Conservation (phyloP, 2,329 filamentous ascomycete species). For the Aaosphaeria pasadenensis region DNA sequence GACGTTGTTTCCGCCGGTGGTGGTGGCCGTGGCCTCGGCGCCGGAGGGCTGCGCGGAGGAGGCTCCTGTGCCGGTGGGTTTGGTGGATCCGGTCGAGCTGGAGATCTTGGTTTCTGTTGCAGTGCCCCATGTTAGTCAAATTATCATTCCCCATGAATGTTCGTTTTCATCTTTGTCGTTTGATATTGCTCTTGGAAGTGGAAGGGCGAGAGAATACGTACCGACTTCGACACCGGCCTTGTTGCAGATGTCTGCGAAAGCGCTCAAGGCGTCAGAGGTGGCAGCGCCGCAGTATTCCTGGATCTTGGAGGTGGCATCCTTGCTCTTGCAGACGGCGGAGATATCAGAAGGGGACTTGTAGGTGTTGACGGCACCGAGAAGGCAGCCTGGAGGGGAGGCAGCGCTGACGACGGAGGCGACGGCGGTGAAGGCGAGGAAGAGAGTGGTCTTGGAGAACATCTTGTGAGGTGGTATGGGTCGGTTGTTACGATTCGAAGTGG, state of each 20-base stretch:
- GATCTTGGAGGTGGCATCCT: constrained; percentile 21
- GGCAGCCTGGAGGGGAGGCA: constrained; percentile 21
- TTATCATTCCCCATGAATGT: no score
- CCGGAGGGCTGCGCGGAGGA: neutral
- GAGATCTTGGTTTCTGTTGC: constrained; percentile 2
- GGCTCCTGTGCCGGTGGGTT: constrained; percentile 5
- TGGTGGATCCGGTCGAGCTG: constrained; percentile 11
- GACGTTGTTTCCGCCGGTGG: neutral
- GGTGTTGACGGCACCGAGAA: constrained; percentile 28
- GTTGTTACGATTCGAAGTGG: neutral
- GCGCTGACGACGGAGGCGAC: constrained; percentile 20
- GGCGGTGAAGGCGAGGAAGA: constrained; percentile 23
- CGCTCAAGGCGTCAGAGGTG: constrained; percentile 19
- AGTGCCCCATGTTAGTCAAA: constrained; percentile 8
- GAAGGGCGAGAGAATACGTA: constrained; percentile 12
- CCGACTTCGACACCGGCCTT: constrained; percentile 23
- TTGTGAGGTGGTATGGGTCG: constrained; percentile 1
- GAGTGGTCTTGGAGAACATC: constrained; percentile 27
- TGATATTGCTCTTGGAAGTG: neutral
- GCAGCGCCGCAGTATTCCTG: constrained; percentile 21
- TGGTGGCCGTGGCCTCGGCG: neutral
- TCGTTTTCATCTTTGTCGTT: no score
- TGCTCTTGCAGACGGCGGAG: constrained; percentile 23
- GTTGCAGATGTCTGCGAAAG: constrained; percentile 27
- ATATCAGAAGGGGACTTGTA: constrained; percentile 25